These are phyloP conservation scores for Lotus japonicus DNA, from an alignment of 306 rosid species.

Conservation along the genomic window DNA sequence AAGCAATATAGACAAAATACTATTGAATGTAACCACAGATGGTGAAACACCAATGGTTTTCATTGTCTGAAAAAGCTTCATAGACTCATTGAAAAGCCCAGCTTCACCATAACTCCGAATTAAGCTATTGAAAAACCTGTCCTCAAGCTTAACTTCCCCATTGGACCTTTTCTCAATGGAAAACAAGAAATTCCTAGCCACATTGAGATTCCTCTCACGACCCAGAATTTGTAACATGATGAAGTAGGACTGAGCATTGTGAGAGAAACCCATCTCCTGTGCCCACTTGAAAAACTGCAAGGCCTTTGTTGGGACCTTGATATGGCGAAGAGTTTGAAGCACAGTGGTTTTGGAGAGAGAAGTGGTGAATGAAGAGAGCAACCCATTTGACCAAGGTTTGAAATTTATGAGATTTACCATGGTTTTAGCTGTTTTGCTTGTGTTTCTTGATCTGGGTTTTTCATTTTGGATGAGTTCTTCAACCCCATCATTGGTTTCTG, in stretches of 20 bases:
- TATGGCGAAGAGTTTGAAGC: slow-evolving; percentile 50
- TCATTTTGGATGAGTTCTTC: slow-evolving; percentile 1
- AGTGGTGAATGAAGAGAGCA: slow-evolving; percentile 40
- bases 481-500: neutral
- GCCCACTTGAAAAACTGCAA: slow-evolving; percentile 59
- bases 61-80: slow-evolving; percentile 57
- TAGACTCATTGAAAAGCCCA: slow-evolving; percentile 68
- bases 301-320: slow-evolving; percentile 47
- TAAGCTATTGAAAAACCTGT: slow-evolving; percentile 64
- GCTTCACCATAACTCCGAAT: slow-evolving; percentile 64
- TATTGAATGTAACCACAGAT: slow-evolving; percentile 56
- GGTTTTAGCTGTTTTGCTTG: slow-evolving; percentile 39
- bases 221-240: slow-evolving; percentile 56
- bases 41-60: slow-evolving; percentile 56
- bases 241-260: slow-evolving; percentile 49
- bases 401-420: slow-evolving; percentile 47
- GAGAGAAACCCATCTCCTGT: slow-evolving; percentile 50
- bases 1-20: slow-evolving; percentile 51
- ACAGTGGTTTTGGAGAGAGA: slow-evolving; percentile 56
- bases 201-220: slow-evolving; percentile 48
- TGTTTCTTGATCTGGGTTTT: slow-evolving; percentile 30
- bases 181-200: slow-evolving; percentile 63
- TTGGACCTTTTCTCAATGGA: slow-evolving; percentile 58
- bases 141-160: slow-evolving; percentile 61
- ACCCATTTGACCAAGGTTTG: slow-evolving; percentile 44